Base-by-base conservation (phyloP, 2,329 filamentous ascomycete genomes). In the Scedosporium dehoogii region DNA sequence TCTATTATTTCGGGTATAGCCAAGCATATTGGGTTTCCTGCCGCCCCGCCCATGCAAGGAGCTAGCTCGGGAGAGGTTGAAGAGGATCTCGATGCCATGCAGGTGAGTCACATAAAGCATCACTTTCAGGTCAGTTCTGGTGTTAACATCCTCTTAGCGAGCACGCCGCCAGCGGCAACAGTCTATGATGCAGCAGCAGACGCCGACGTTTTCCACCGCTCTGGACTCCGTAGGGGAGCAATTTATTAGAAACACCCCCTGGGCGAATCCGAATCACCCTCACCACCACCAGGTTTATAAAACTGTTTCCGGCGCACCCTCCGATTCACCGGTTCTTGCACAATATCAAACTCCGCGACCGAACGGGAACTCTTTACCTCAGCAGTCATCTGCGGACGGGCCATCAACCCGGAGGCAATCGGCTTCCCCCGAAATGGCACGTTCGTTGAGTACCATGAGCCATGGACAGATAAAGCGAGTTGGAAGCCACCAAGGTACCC, bases 1-100 rank as follows among this genome's bases (percentile, higher is more conserved):
- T 96, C 92, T 0, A 85, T 97, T 29, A 78, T 99, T 63, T 88
- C 92, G 5, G 93, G 93, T 44, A 82, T 97, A 60, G 92, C 93
- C 42, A 97, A 97, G 75, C 92, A 97, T 72, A 87, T 96, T 70
- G 94, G 94, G 25, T 99, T 99, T 75, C 94, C 94, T 42, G 92
- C 93, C 38, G 94, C 92, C n/a, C 94, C 94, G 21, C 82, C 90
- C 41, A 88, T 99, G 75, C 81, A 81, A 63, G 83, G 89, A 51
- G 89, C 90, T 27, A 87, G 88, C 44, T 74, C 82, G 23, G 79
- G 83, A 10, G 91, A 97, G 70, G 76, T 94, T 57, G 91, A 96
- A 62, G 88, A 93, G 59, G 94, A 99, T 75, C 79, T 97, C 66
- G 87, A 89, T 72, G 89, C 89, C 68, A 97, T 99, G 81, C 88